A percentile compares a stretch with the other conserved stretches of the same genome.
These are phyloP conservation scores for Ophidiomyces ophidiicola DNA, from an alignment of 2,329 filamentous ascomycete species.

Conservation along the genomic window DNA sequence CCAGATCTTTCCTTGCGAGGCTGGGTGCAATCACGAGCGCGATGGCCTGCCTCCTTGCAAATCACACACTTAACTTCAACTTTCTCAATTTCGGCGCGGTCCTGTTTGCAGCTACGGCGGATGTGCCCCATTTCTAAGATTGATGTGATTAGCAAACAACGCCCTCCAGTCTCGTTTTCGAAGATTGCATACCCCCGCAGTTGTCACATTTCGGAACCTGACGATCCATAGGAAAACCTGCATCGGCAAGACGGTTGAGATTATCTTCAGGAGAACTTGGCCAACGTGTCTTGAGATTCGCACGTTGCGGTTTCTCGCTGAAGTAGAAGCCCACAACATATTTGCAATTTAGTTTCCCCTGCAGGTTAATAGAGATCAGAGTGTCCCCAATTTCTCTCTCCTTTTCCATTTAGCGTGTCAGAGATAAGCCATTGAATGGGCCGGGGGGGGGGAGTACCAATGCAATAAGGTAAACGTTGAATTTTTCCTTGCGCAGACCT, in stretches of 20 bases:
- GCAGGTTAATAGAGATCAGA: constrained; percentile 41
- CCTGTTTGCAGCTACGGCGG: constrained; percentile 37
- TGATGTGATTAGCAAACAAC: not conserved
- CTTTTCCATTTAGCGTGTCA: constrained; percentile 20
- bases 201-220: constrained; percentile 41
- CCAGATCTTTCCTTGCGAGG: constrained; percentile 28
- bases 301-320: constrained; percentile 36
- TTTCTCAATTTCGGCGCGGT: constrained; percentile 30
- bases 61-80: constrained; percentile 40
- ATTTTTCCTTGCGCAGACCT: constrained; percentile 37
- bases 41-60: constrained; percentile 37
- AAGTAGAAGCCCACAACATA: constrained; percentile 41
- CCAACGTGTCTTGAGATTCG: constrained; percentile 38
- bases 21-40: constrained; percentile 37
- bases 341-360: constrained; percentile 41
- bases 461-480: constrained; percentile 42
- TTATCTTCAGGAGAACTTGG: constrained; percentile 40
- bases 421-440: not conserved
- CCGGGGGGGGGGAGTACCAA: constrained; percentile 25
- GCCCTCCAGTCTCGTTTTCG: not conserved
- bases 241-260: constrained; percentile 39
- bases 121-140: constrained; percentile 38
- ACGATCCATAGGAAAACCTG: constrained; percentile 41
- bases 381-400: constrained; percentile 32
- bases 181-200: constrained; percentile 32